phyloP scores from a whole-genome alignment of 768 basidiomycete species.

The Lactarius deliciosus region DNA sequence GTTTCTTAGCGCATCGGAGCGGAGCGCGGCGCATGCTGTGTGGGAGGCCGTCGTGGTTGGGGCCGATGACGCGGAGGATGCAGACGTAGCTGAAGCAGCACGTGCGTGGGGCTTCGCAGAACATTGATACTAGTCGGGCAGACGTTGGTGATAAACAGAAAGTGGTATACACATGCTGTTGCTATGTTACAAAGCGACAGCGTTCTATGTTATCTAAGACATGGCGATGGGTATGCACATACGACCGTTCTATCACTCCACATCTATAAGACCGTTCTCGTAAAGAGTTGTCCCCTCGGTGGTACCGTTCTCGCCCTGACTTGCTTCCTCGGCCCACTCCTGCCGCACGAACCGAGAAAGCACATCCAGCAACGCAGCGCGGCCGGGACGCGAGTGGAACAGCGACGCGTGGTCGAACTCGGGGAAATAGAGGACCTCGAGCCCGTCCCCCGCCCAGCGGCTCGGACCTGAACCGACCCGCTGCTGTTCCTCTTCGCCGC shows the following conservation, averaged over 20 bases:
- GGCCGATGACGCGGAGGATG: not conserved
- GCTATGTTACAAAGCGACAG: not conserved
- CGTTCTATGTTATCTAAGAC: not conserved
- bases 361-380: constrained; percentile 37
- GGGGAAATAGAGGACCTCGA: constrained; percentile 44
- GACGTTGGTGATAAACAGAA: not conserved
- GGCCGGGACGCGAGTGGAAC: constrained; percentile 35
- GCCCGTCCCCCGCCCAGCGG: constrained; percentile 35
- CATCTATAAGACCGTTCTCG: not conserved
- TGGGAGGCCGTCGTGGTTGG: constrained; percentile 15
- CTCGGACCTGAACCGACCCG: not conserved
- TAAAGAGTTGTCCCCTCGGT: no score
- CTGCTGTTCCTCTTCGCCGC: constrained; percentile 30
- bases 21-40: constrained; percentile 45
- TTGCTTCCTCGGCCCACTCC: not conserved
- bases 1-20: constrained; percentile 62
- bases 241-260: not conserved
- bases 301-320: not conserved
- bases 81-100: constrained; percentile 4
- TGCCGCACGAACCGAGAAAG: constrained; percentile 36
- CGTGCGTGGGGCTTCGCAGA: constrained; percentile 19
- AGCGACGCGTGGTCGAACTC: constrained; percentile 45
- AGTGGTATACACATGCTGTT: not conserved
- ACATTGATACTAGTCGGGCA: not conserved
- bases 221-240: not conserved